phyloP scores from a whole-genome alignment of 2,329 filamentous ascomycete genomes.

The Verticillium nonalfalfae region DNA sequence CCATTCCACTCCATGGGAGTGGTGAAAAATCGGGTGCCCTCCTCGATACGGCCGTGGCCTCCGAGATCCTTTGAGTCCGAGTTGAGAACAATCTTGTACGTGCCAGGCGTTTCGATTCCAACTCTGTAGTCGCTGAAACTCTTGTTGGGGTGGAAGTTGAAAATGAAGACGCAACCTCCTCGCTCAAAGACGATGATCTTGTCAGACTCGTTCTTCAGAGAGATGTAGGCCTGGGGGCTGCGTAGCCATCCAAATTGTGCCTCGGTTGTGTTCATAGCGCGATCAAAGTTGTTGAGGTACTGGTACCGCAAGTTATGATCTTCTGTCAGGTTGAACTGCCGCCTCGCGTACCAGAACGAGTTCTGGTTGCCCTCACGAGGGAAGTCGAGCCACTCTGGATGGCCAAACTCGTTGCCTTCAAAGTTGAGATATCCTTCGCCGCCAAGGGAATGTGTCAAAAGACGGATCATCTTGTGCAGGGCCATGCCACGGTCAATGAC shows the following conservation, averaged over 20 bases:
- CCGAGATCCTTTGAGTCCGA: conserved; percentile 73
- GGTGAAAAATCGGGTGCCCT: conserved; percentile 85
- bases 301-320: conserved; percentile 80
- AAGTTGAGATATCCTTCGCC: conserved; percentile 98
- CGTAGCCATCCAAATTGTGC: conserved; percentile 89
- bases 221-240: conserved; percentile 80
- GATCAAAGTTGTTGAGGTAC: conserved; percentile 91
- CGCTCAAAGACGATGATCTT: conserved; percentile 96
- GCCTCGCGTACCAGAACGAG: conserved; percentile 89
- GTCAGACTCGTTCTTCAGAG: conserved; percentile 86
- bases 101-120: conserved; percentile 77
- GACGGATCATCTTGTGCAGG: conserved; percentile 94
- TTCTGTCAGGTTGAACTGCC: conserved; percentile 88
- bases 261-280: conserved; percentile 82
- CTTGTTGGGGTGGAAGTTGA: conserved; percentile 85
- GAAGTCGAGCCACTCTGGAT: conserved; percentile 98
- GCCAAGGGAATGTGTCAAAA: conserved; percentile 84
- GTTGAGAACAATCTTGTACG: conserved; percentile 81
- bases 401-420: conserved; percentile 97
- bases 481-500: conserved; percentile 87
- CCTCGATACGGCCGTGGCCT: conserved; percentile 70
- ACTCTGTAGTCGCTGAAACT: conserved; percentile 92
- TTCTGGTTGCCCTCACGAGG: conserved; percentile 88
- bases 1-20: conserved; percentile 87
- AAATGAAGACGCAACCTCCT: conserved; percentile 82